A percentile compares a stretch with the other conserved stretches of the same genome.
phyloP scores from a whole-genome alignment of 2,329 filamentous ascomycete genomes.

The Fusarium globosum region DNA sequence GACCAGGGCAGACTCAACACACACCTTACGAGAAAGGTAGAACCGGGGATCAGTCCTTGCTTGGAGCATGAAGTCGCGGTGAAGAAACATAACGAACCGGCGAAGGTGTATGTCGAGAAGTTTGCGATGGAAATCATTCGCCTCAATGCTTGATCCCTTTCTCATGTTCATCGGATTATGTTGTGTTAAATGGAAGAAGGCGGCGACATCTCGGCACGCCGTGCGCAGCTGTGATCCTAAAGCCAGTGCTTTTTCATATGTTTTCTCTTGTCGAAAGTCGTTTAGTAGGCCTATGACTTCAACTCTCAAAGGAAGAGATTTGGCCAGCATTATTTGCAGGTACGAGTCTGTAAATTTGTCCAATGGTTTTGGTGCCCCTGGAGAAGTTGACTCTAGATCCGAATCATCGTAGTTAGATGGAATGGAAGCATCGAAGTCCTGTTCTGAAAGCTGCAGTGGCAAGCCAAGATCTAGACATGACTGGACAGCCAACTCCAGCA shows the following conservation, averaged over 20 bases:
- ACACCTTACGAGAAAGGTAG: constrained; percentile 43
- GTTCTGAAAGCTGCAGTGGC: constrained; percentile 31
- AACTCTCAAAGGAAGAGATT: constrained; percentile 37
- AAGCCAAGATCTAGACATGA: constrained; percentile 41
- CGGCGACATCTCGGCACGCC: constrained; percentile 39
- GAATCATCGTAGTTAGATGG: constrained; percentile 42
- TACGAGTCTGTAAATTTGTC: constrained; percentile 38
- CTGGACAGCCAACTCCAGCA: constrained; percentile 39
- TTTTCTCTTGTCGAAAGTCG: constrained; percentile 36
- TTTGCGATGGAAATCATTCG: constrained; percentile 40
- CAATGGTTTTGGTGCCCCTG: constrained; percentile 3
- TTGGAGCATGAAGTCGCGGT: constrained; percentile 45
- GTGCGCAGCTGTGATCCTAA: constrained; percentile 35
- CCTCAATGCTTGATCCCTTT: constrained; percentile 12
- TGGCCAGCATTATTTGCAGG: constrained; percentile 37
- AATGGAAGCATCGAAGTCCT: constrained; percentile 33
- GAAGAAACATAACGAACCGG: constrained; percentile 44
- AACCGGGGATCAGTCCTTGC: constrained; percentile 37
- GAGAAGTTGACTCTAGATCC: constrained; percentile 27
- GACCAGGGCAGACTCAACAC: constrained; percentile 41
- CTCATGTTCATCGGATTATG: background rate
- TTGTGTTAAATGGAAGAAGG: constrained; percentile 34
- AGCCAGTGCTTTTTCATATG: constrained; percentile 35
- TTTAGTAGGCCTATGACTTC: constrained; percentile 38
- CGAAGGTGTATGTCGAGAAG: constrained; percentile 42